Evolutionary conservation across 2,329 filamentous ascomycete genomes (phyloP), one percentile per base, ranked within the genome.

Genomic region (Phoma herbarum): DNA sequence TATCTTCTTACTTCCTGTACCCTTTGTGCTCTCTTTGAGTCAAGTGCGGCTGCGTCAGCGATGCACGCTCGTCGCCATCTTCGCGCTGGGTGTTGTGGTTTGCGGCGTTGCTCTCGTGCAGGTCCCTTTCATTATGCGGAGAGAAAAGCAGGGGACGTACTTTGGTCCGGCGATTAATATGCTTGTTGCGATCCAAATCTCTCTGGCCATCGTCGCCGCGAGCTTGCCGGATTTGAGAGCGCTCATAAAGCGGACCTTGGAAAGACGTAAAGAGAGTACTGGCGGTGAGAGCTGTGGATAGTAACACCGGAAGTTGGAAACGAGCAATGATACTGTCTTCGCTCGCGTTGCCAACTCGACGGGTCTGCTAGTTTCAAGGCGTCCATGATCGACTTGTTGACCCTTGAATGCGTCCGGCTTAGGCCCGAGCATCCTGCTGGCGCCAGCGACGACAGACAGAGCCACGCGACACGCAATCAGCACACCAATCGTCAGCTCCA

Each of bases 91-190:
- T 3, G 65, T 71, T n/a, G 42, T 63, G 4, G 69, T 72, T 4
- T 73, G 71, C 39, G 62, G 64, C 2, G 69, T 73, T 14, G 70
- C 69, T 0, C 61, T 73, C 2, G 39, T 69, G 2, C 68, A 73
- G 35, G 68, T 71, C n/a, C 70, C 68, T 1, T 72, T 73, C 31
- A 70, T 72, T 22, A 60, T 55, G 54, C 60, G 65, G 2, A 60
- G 69, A 1, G 60, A 68, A 50, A 56, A 57, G 11, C 60, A 62
- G 5, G 42, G 58, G 11, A 57, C 44, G 6, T 72, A 73, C 37
- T 72, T 73, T 35, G 70, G 70, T 12, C 61, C 58, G 3, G 61
- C 64, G 1, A 70, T 72, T 51, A 73, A 72, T 23, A 55, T 72
- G 22, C 64, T 72, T 25, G 56, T 71, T 37, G 64, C 68, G 3